These are phyloP conservation scores for Pythium insidiosum DNA, from an alignment of 352 stramenopile species.

Conservation along the genomic window DNA sequence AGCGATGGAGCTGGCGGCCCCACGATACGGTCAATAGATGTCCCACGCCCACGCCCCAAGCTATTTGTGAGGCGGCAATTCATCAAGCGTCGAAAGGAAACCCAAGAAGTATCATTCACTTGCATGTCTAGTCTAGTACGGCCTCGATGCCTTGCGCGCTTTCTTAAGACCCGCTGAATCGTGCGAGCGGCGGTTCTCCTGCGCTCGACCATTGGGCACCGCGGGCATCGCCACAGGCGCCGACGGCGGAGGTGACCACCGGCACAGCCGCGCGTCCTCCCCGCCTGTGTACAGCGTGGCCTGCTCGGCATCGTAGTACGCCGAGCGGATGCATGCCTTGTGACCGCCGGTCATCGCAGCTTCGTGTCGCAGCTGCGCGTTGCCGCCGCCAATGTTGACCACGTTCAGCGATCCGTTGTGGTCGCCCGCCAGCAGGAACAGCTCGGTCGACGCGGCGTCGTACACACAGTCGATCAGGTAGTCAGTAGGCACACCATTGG, in stretches of 20 bases:
- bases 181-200: constrained; percentile 17
- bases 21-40: no score
- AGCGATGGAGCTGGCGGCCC: no score
- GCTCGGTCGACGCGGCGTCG: constrained; percentile 51
- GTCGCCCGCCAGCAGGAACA: constrained; percentile 75
- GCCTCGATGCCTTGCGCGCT: constrained; percentile 60
- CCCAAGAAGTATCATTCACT: no score
- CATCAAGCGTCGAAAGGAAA: no score
- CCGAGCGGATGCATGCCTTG: constrained; percentile 75
- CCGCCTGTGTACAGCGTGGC: constrained; percentile 70
- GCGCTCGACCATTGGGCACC: background rate
- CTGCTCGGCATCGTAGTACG: constrained; percentile 57
- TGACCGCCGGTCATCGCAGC: constrained; percentile 53
- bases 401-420: constrained; percentile 73
- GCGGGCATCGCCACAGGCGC: background rate
- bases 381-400: constrained; percentile 44
- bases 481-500: constrained; percentile 52
- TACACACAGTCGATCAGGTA: constrained; percentile 87
- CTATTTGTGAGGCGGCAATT: no score
- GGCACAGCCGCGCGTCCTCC: constrained; percentile 82
- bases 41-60: no score
- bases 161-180: constrained; percentile 56
- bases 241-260: constrained; percentile 32
- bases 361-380: constrained; percentile 47
- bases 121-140: constrained; percentile 50